These are phyloP conservation scores for Alternaria gaisen DNA, from an alignment of 2,329 filamentous ascomycete species.

Conservation along the genomic window DNA sequence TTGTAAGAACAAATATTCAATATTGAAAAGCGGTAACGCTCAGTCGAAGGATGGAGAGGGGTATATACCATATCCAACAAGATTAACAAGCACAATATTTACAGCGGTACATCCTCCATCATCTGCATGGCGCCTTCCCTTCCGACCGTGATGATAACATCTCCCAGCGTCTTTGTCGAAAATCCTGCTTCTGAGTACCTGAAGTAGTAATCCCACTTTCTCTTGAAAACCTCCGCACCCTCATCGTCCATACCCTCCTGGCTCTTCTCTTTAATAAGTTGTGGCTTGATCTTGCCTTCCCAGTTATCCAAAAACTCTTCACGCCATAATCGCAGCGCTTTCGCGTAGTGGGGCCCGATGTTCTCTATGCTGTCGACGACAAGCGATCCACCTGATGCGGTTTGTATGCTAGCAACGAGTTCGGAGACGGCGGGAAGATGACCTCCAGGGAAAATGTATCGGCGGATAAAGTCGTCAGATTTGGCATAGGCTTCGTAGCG, in stretches of 20 bases:
- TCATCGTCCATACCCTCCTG: slow-evolving; percentile 69
- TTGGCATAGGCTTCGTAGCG: slow-evolving; percentile 72
- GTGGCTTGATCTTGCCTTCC: slow-evolving; percentile 66
- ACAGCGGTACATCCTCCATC: slow-evolving; percentile 75
- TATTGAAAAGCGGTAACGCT: background rate
- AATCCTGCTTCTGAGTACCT: slow-evolving; percentile 79
- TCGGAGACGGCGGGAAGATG: slow-evolving; percentile 74
- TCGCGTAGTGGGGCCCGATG: slow-evolving; percentile 77
- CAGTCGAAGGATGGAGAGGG: background rate
- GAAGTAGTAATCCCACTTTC: slow-evolving; percentile 83
- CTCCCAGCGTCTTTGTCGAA: slow-evolving; percentile 73
- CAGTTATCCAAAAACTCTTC: slow-evolving; percentile 73
- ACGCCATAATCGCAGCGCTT: slow-evolving; percentile 73
- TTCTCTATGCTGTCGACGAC: slow-evolving; percentile 75
- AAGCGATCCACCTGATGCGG: slow-evolving; percentile 67
- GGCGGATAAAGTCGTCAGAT: slow-evolving; percentile 76
- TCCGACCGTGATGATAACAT: slow-evolving; percentile 75
- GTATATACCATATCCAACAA: background rate
- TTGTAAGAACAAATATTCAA: background rate
- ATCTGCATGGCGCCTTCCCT: slow-evolving; percentile 71
- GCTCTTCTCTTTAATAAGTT: slow-evolving; percentile 66
- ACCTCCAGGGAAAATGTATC: slow-evolving; percentile 82
- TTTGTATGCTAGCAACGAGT: slow-evolving; percentile 69
- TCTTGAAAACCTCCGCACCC: slow-evolving; percentile 71
- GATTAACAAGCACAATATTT: background rate